Percentiles rank a stretch among this genome's conserved stretches.
Evolutionary conservation across 192 early-diverging fungal genomes (phyloP).

Genomic region (Linnemannia schmuckeri): DNA sequence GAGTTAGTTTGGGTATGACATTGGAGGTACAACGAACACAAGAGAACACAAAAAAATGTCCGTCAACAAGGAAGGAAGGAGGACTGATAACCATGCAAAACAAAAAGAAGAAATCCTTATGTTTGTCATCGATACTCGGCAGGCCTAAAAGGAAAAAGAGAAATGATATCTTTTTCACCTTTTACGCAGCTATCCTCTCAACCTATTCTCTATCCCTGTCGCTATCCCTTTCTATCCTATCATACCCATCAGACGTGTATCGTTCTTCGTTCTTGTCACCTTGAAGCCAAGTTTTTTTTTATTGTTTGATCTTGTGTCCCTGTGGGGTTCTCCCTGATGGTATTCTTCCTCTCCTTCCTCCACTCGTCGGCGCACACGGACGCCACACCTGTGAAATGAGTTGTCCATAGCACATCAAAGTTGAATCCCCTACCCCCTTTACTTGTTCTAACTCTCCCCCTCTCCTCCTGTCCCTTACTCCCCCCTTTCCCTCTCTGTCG

Average conservation of each 20-base stretch:
- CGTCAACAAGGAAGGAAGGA: not conserved
- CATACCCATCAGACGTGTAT: too few relatives aligned
- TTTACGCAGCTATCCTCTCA: not conserved
- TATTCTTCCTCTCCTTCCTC: too few relatives aligned
- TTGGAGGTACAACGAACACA: not conserved
- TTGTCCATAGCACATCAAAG: too few relatives aligned
- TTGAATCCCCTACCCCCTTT: too few relatives aligned
- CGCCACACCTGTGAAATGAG: too few relatives aligned
- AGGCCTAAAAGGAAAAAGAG: not conserved
- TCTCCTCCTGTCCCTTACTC: too few relatives aligned
- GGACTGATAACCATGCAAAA: not conserved
- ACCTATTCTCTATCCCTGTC: not conserved
- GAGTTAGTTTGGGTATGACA: not conserved
- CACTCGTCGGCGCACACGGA: too few relatives aligned
- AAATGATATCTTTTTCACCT: not conserved
- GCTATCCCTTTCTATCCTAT: not conserved
- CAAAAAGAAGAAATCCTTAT: not conserved
- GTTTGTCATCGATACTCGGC: not conserved
- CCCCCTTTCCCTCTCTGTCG: not conserved
- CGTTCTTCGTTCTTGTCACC: too few relatives aligned
- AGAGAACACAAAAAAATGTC: not conserved
- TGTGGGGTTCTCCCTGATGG: too few relatives aligned
- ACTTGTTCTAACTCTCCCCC: not conserved
- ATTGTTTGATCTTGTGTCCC: too few relatives aligned
- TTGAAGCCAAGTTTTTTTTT: too few relatives aligned